Base-by-base conservation (phyloP, 257 asterid genomes). In the Solanum virginianum region DNA sequence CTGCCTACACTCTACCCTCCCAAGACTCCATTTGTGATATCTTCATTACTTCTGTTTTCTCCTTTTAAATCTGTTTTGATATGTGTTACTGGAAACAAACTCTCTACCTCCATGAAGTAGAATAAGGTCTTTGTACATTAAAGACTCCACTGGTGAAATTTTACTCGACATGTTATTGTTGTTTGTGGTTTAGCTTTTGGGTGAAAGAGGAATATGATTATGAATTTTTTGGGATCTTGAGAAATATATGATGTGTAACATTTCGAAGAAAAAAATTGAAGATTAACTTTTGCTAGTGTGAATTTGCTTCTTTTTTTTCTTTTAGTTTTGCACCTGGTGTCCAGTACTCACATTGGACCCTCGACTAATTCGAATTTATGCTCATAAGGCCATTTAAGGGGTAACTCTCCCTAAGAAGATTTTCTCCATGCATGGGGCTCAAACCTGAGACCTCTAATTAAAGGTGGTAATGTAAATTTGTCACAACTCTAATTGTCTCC, bases 401-500 rank as follows among this genome's bases (percentile, higher is more conserved):
- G 70, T 26, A 14, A 9, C 45, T 6, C 74, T 15, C 0, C 3
- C 17, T 4, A 32, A 26, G 13, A 16, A 6, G 2, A 39, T 9
- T 39, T 5, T 36, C 41, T 36, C 41, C 41, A 36, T 36, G 0
- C 41, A 5, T 36, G 0, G 41, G 41, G 41, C 6, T 36, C 41
- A 36, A 36, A 36, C 8, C 0, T 7, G 11, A 18, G 32, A 20
- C 55, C 29, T 71, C 8, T 71, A 11, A 5, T 5, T 18, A 1
- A 5, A 11, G 5, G 29, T 10, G 53, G 68, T 20, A 60, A 14
- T 20, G 32, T 60, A 60, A 9, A 9, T 9, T 57, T 18, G 26
- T 57, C 63, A 57, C 5, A 57, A 91, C 36, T 32, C 36, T 32
- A 32, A 32, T 32, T 32, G 36, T 83, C 75, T 93, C 81, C 88